Base-by-base conservation (phyloP, 2,329 filamentous ascomycete genomes). In the Aspergillus latus region DNA sequence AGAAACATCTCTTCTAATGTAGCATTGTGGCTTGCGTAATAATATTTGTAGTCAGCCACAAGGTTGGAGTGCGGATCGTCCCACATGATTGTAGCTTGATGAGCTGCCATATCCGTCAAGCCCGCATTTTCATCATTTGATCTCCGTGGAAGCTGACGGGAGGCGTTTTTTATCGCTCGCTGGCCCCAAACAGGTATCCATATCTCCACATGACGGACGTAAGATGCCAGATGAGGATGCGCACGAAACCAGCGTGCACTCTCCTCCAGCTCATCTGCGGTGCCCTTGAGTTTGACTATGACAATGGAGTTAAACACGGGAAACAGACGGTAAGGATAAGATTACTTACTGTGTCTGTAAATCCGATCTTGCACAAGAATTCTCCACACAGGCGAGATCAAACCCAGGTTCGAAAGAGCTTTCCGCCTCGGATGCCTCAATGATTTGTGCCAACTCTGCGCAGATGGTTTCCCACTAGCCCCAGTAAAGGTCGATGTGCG, bases 161-260 rank as follows among this genome's bases (percentile, higher is more conserved):
- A 73, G 8, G 76, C 73, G 54, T 80, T 81, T 16, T 82, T 83
- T 30, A 61, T 58, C 2, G 66, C 63, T 62, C 86, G 82, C 64
- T 88, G 75, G 13, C 80, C 78, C 74, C 80, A 91, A 40, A 90
- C 87, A 2, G 88, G 88, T 59, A 91, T 88, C 87, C 88, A 91
- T 42, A 90, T 80, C 72, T 91, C 88, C 58, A 90, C 82, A 66
- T 91, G 88, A 62, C 85, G 86, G 58, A 91, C 84, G 62, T 89
- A 84, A 6, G 73, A 64, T 16, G 82, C 80, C 5, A 91, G 80
- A 64, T 88, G 83, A 29, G 80, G 76, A 57, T 85, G 80, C 8
- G 72, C 62, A 13, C 74, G 70, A 62, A 91, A 88, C 77, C 87
- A 90, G 34, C 74, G 61, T 60, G 82, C 77, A 5, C 87, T 83